Evolutionary conservation across 202 grass and related monocot species (phyloP), one percentile per base, ranked within the genome.

Genomic region (Setaria viridis): DNA sequence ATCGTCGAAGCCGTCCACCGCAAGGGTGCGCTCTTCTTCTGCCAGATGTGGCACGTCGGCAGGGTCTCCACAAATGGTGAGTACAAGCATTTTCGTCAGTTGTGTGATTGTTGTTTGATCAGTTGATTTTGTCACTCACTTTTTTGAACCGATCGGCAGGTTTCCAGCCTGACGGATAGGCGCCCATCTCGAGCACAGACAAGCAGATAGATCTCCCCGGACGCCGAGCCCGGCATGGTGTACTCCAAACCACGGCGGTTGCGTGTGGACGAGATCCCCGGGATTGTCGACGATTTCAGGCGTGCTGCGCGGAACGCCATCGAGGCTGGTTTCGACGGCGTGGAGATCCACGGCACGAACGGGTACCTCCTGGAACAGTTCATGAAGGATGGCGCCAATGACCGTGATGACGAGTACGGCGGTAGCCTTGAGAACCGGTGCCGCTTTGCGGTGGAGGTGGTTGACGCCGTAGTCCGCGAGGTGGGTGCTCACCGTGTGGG

Each of bases 251-350:
- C 90, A 1, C 66, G 92, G 0, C 80, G 75, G 0, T 48, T 97
- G 5, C 37, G 2, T 0, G 39, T 9, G 0, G 88, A 94, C 0
- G 90, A 97, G 78, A 86, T 97, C 25, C 57, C 85, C 3, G 10
- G 5, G 0, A 74, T 97, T 45, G 70, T 97, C 6, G 82, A 90
- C 2, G 90, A 92, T 49, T 97, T 92, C 0, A 64, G 92, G 62
- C 58, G 55, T 2, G 94, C 91, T 2, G 94, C 94, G 3, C 62
- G 77, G 55, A 91, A 97, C 47, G 94, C 88, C 25, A 83, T 94
- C 0, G 80, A 92, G 34, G 90, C 90, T 0, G 95, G 95, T 5
- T 94, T 94, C 48, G 90, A 97, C 17, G 92, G 90, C 15, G 88
- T 94, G 14, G 92, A 97, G 84, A 84, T 94, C 75, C 90, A 91